A percentile compares a stretch with the other conserved stretches of the same genome.
Conservation (phyloP, 2,329 filamentous ascomycete species). For the Fusarium scirpi region DNA sequence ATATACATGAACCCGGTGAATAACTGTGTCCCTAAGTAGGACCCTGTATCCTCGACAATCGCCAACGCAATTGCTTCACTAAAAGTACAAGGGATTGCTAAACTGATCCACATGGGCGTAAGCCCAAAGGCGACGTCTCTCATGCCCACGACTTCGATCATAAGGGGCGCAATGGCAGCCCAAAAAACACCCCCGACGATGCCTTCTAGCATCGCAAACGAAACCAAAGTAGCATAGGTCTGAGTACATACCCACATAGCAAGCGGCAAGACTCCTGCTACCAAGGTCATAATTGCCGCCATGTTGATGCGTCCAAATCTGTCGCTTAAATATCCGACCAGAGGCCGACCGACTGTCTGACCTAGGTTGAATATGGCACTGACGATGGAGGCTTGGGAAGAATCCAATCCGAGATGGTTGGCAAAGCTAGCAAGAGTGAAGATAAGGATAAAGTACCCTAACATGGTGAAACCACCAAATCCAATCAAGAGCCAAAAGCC, state of each 20-base stretch:
- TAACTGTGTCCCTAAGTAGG: conserved; percentile 66
- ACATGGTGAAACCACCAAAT: conserved; percentile 78
- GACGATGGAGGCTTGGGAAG: conserved; percentile 75
- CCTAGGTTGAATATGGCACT: conserved; percentile 78
- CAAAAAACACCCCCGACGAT: conserved; percentile 78
- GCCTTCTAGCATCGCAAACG: conserved; percentile 79
- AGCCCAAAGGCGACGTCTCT: conserved; percentile 74
- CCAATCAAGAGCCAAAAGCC: conserved; percentile 70
- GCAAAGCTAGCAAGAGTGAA: conserved; percentile 83
- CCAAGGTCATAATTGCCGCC: conserved; percentile 71
- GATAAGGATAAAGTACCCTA: conserved; percentile 79
- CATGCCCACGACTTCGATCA: conserved; percentile 79
- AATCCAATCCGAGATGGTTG: conserved; percentile 72
- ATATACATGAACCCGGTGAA: conserved; percentile 73
- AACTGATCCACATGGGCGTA: conserved; percentile 78
- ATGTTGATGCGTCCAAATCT: conserved; percentile 78
- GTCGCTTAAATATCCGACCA: conserved; percentile 80
- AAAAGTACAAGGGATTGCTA: conserved; percentile 78
- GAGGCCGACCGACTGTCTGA: conserved; percentile 75
- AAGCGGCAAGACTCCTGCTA: conserved; percentile 73
- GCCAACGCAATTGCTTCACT: conserved; percentile 73
- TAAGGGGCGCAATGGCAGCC: conserved; percentile 76
- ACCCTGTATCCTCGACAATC: conserved; percentile 58
- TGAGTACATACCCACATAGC: conserved; percentile 78
- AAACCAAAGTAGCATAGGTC: conserved; percentile 72